phyloP scores from a whole-genome alignment of 75 land plant genomes.

The Cryptomeria japonica region DNA sequence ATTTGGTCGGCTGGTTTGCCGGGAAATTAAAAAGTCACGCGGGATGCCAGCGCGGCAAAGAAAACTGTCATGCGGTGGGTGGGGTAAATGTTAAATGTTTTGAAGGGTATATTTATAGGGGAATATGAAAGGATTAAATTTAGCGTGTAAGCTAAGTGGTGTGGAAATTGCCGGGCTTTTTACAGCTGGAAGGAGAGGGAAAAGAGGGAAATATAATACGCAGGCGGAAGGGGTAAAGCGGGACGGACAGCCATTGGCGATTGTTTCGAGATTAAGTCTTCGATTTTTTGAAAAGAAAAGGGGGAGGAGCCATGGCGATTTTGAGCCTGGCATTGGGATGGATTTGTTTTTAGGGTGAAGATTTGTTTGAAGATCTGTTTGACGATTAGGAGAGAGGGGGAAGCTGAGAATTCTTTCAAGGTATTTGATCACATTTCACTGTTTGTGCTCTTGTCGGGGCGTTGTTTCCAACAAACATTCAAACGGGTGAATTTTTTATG shows the following conservation, averaged over 20 bases:
- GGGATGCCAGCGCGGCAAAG: not conserved
- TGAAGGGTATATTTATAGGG: not conserved
- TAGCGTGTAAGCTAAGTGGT: constrained; percentile 2
- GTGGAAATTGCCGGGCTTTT: constrained; percentile 1
- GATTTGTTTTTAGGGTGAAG: not conserved
- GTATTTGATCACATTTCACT: not conserved
- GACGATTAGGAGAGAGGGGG: not conserved
- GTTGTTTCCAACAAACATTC: not conserved
- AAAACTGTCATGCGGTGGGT: not conserved
- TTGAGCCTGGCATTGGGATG: not conserved
- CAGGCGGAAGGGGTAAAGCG: not conserved
- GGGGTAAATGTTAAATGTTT: not conserved
- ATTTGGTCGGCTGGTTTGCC: no score
- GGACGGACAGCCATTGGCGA: not conserved
- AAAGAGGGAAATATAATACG: not conserved
- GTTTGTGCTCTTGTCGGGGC: not conserved
- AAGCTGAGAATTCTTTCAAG: not conserved
- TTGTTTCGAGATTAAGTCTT: not conserved
- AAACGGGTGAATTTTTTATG: not conserved
- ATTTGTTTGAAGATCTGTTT: not conserved
- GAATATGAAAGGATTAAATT: not conserved
- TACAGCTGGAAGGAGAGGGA: not conserved
- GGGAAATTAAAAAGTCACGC: not conserved
- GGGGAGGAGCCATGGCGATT: not conserved
- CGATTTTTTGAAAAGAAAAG: not conserved